Base-by-base conservation (phyloP, 371 early-diverging fungal genomes). In the Rhizopus arrhizus region DNA sequence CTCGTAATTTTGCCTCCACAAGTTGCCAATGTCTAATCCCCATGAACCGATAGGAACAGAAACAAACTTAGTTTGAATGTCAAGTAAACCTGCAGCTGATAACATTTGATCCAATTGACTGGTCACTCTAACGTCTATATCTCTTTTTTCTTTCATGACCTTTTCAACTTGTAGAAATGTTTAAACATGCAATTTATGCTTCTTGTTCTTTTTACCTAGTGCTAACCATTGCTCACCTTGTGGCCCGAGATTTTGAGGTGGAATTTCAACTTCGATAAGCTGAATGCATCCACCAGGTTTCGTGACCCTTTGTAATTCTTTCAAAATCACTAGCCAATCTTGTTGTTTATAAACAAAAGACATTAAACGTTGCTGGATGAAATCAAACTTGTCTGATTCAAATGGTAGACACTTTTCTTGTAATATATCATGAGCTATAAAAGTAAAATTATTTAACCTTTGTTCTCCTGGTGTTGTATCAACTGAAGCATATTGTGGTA, bases 231-330 rank as follows among this genome's bases (percentile, higher is more conserved):
- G 40, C 50, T 49, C 48, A 28, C 64, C 54, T 41, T 40, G 28
- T 35, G 52, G 43, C 2, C 61, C 66, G 22, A 57, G 32, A 16
- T 28, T 49, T 9, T 66, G 58, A 29, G 66, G 57, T 31, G 35
- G 48, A 16, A 61, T 31, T 13, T 66, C 66, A 29, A 53, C 40
- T 41, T 69, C 69, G 7, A 65, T 34, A 10, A 69, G 43, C 41
- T 65, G 65, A 42, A 69, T 56, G 22, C 58, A 65, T n/a, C 69
- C 69, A 43, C 69, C 69, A 55, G 69, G 62, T 40, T 61, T 53
- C 5, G 47, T 51, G 3, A 66, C 60, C 11, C 66, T 36, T 8
- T 36, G 36, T 29, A 66, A 35, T 15, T 69, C 66, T 2, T 10
- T 5, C 9, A 65, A 8, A n/a, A 62, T 31, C 29, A n/a, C 40